Conservation (phyloP, 1,284 basidiomycete species). For the Mycena sp. region DNA sequence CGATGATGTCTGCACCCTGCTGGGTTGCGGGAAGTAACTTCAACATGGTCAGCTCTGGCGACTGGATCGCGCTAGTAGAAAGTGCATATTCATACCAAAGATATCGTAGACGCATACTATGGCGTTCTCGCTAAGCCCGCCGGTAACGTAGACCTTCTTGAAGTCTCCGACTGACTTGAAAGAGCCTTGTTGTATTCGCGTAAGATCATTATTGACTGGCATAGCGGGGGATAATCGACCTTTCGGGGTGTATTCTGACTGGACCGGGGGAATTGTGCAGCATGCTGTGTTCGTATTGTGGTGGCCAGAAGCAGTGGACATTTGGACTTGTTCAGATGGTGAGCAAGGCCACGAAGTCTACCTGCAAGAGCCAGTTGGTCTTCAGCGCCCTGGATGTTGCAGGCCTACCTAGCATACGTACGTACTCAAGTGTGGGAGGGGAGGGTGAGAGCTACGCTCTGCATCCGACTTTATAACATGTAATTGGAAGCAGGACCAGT, state of each 20-base stretch:
- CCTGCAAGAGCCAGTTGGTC: not conserved
- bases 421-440: not conserved
- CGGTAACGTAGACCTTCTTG: slow-evolving; percentile 59
- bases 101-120: slow-evolving; percentile 72
- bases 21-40: slow-evolving; percentile 63
- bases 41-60: too few relatives aligned
- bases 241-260: slow-evolving; percentile 61
- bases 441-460: not conserved
- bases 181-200: not conserved
- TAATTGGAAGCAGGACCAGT: not conserved
- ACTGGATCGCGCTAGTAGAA: too few relatives aligned
- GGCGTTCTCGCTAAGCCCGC: slow-evolving; percentile 57
- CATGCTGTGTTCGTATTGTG: slow-evolving; percentile 69
- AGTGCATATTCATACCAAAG: too few relatives aligned
- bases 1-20: slow-evolving; percentile 71
- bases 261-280: slow-evolving; percentile 65
- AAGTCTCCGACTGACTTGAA: slow-evolving; percentile 48
- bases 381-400: not conserved
- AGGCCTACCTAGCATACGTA: not conserved
- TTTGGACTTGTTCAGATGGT: slow-evolving; percentile 50
- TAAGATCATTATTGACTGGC: not conserved
- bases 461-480: too few relatives aligned
- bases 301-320: slow-evolving; percentile 55
- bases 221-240: slow-evolving; percentile 44
- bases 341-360: slow-evolving; percentile 52